Conservation (phyloP, 2,329 filamentous ascomycete genomes). For the Drechslerella dactyloides region DNA sequence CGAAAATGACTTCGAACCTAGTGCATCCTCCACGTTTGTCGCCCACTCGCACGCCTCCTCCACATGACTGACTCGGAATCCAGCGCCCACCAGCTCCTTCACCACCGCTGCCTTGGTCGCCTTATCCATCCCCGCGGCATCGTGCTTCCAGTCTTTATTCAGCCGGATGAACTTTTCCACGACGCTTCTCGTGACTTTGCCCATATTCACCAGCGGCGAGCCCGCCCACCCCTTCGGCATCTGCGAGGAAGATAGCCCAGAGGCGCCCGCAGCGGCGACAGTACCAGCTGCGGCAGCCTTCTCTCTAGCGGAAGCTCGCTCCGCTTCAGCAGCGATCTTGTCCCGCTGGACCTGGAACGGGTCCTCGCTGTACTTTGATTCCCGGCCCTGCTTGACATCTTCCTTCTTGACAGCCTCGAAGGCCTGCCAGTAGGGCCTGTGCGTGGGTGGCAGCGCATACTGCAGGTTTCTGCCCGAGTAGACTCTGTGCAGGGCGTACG, state of each 20-base stretch:
- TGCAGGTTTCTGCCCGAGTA: slow-evolving; percentile 96
- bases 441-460: slow-evolving; percentile 89
- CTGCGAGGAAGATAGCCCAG: slow-evolving; percentile 55
- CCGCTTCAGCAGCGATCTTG: slow-evolving; percentile 76
- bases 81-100: slow-evolving; percentile 76
- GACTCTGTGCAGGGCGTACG: slow-evolving; percentile 87
- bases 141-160: slow-evolving; percentile 85
- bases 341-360: slow-evolving; percentile 83
- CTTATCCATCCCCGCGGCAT: slow-evolving; percentile 70
- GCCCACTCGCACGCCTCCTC: slow-evolving; percentile 86
- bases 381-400: slow-evolving; percentile 78
- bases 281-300: slow-evolving; percentile 64
- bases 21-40: slow-evolving; percentile 86
- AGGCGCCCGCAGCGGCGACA: slow-evolving; percentile 24
- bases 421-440: slow-evolving; percentile 88
- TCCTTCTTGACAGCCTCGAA: slow-evolving; percentile 81
- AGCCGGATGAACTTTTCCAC: slow-evolving; percentile 80
- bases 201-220: slow-evolving; percentile 92
- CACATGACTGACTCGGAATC: slow-evolving; percentile 86
- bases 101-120: slow-evolving; percentile 67
- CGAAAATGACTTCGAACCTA: slow-evolving; percentile 59
- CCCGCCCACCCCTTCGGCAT: slow-evolving; percentile 78
- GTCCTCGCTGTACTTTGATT: slow-evolving; percentile 94
- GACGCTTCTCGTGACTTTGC: slow-evolving; percentile 75
- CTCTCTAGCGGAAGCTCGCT: slow-evolving; percentile 70